phyloP scores from a whole-genome alignment of 306 rosid genomes.

The Trifolium subterraneum region DNA sequence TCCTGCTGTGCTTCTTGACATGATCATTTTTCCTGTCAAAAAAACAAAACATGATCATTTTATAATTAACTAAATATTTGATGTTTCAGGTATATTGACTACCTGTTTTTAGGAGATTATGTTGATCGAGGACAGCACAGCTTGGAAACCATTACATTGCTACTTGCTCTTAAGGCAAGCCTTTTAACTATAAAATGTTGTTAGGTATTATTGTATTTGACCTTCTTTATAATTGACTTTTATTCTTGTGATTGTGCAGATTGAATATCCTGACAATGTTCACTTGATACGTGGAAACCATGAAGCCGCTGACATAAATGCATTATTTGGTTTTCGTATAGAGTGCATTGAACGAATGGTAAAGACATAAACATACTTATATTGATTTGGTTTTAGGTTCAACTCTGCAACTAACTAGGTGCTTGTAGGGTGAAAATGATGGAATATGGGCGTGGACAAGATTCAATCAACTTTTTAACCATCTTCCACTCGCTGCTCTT shows the following conservation, averaged over 20 bases:
- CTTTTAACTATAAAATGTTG: slow-evolving; percentile 34
- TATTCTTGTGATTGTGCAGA: slow-evolving; percentile 65
- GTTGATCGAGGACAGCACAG: slow-evolving; percentile 99
- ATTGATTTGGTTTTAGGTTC: slow-evolving; percentile 38
- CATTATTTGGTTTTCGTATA: slow-evolving; percentile 97
- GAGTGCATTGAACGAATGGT: slow-evolving; percentile 99
- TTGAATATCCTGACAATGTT: slow-evolving; percentile 93
- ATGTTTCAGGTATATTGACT: slow-evolving; percentile 88
- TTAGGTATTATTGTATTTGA: slow-evolving; percentile 34
- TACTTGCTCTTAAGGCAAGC: slow-evolving; percentile 95
- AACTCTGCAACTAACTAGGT: slow-evolving; percentile 46
- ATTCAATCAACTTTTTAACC: slow-evolving; percentile 98
- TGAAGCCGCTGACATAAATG: slow-evolving; percentile 99
- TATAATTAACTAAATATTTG: slow-evolving; percentile 38
- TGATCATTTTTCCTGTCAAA: slow-evolving; percentile 28
- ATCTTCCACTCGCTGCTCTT: slow-evolving; percentile 94
- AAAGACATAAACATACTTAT: slow-evolving; percentile 42
- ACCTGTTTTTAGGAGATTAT: slow-evolving; percentile 98
- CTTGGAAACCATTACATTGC: slow-evolving; percentile 97
- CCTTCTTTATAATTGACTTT: slow-evolving; percentile 39
- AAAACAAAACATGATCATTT: slow-evolving; percentile 27
- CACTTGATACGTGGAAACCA: slow-evolving; percentile 99
- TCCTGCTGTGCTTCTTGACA: slow-evolving; percentile 33
- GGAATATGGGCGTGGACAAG: slow-evolving; percentile 99
- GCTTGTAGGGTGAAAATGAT: slow-evolving; percentile 90